Evolutionary conservation across 257 asterid genomes (phyloP), one percentile per base, ranked within the genome.

Genomic region (Gentiana straminea): DNA sequence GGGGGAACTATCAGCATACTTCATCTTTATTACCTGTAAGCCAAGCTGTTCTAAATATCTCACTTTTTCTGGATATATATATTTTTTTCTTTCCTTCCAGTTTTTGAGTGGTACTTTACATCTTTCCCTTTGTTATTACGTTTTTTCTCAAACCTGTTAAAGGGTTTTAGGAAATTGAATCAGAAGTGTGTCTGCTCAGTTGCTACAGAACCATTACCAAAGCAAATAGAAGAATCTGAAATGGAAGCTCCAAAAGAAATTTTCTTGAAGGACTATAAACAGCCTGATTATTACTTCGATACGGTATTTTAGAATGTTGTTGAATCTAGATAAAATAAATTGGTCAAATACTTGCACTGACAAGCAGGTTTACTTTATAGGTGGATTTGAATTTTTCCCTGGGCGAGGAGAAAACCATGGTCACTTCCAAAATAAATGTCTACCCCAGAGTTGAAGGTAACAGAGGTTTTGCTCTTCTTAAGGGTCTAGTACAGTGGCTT

Each of bases 231-330:
- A 71, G 95, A 89, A 66, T 65, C 81, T 48, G 69, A 43, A 9
- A 87, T 88, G 98, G 94, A 83, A 62, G 35, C 79, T 55, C 97
- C 95, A 64, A 88, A 83, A 70, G 98, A 92, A 82, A 88, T 92
- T 34, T 92, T 83, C 46, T 69, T 92, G 13, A 92, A 88, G 83
- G 98, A 92, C 68, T 88, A 88, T 83, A 85, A 85, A 73, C 87
- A 80, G 69, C 95, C 98, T 24, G 90, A 81, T 63, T 92, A 85
- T 73, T 88, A 71, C 59, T 88, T 92, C 63, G 97, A 92, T 32
- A 68, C 77, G 76, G 97, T 88, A 79, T 54, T 37, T 47, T n/a
- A 3, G 13, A 37, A 41, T 38, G 9, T 33, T 36, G 4, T 13
- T 24, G 35, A 13, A 24, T 43, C 13, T 38, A 12, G 36, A 4